Conservation (phyloP, 768 basidiomycete species). For the Hygrophorus pudorinus region DNA sequence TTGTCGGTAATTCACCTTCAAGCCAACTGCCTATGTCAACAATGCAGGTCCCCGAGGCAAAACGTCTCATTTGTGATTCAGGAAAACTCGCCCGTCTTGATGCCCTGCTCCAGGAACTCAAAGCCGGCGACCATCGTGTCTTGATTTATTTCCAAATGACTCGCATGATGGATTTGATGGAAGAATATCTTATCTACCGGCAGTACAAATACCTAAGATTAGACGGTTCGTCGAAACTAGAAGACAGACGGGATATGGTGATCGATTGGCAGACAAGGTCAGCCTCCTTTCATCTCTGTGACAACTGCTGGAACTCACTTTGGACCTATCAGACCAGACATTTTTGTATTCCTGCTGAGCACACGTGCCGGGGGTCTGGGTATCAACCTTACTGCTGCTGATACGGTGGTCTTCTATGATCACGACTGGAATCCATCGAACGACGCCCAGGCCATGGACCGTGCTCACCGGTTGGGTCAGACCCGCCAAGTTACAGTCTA, state of each 20-base stretch:
- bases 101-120: conserved; percentile 81
- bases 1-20: conserved; percentile 53
- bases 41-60: conserved; percentile 92
- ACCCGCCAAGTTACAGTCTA: conserved; percentile 97
- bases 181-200: conserved; percentile 94
- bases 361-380: conserved; percentile 94
- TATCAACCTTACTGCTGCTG: conserved; percentile 92
- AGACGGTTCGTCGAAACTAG: conserved; percentile 90
- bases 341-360: conserved; percentile 84
- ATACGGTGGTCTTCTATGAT: conserved; percentile 93
- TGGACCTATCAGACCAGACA: conserved; percentile 52
- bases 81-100: conserved; percentile 93
- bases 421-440: conserved; percentile 97
- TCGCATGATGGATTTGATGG: conserved; percentile 98
- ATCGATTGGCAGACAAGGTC: conserved; percentile 98
- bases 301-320: background rate
- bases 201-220: conserved; percentile 92
- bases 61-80: conserved; percentile 91
- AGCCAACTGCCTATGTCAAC: conserved; percentile 72
- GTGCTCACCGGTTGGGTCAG: conserved; percentile 93
- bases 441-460: conserved; percentile 97
- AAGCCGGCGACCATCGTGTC: conserved; percentile 86
- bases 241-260: conserved; percentile 97
- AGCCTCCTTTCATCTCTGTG: background rate
- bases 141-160: conserved; percentile 99